Base-by-base conservation (phyloP, 352 stramenopile genomes). In the Ochromonadaceae sp. region DNA sequence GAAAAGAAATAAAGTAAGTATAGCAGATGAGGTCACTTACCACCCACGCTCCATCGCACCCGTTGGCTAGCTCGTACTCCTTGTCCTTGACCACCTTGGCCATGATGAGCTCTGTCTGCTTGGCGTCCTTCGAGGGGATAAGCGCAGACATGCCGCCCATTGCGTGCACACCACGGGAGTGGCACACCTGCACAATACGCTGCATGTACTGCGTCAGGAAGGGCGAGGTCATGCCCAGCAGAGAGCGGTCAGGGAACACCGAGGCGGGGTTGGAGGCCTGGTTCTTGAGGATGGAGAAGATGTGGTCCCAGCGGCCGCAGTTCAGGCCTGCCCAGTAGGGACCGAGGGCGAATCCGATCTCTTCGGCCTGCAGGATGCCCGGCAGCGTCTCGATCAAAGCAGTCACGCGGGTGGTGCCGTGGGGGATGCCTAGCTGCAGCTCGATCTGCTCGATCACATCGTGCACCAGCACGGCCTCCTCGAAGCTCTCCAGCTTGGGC, bases 61-160 rank as follows among this genome's bases (percentile, higher is more conserved):
- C 88, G 20, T 81, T 78, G 40, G 72, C 66, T 36, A 81, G 78
- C 53, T 89, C 81, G 26, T 81, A 32, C 12, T 60, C 28, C 65
- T 69, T 42, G n/a, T 48, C 36, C 15, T 30, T 30, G 2, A 50
- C 80, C 39, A 87, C 79, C 71, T 90, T 82, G 32, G 79, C 79
- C 9, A 79, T 80, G 43, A 76, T 67, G 17, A 90, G 85, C 66
- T 95, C 86, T 25, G 84, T 77, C 17, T 86, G 70, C 74, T 95
- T 95, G 74, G 95, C 87, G 49, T 91, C 77, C 25, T 76, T 79
- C 26, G 94, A 86, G 0, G 90, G 89, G 69, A 97, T 96, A 68
- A 93, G 82, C 7, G 89, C 89, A n/a, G 86, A 87, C 90, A 97
- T 97, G 57, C 90, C 90, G 40, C 89, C 90, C 88, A 96, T 97